Evolutionary conservation across 352 stramenopile genomes (phyloP).

Genomic region (Globisporangium viniferum): DNA sequence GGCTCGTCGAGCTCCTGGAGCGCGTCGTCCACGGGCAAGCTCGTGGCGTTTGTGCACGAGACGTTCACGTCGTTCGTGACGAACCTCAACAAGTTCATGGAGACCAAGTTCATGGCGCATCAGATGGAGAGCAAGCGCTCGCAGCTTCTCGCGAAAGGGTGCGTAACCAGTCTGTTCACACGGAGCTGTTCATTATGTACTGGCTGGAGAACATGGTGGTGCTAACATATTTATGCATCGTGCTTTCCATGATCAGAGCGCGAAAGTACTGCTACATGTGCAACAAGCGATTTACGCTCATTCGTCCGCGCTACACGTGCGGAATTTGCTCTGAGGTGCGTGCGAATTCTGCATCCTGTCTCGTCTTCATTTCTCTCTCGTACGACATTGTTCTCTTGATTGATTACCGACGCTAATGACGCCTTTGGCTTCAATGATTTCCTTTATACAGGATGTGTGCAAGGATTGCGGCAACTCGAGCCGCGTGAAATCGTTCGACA

Average conservation of each 20-base stretch:
- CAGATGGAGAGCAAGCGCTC: constrained; percentile 50
- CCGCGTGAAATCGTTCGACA: constrained; percentile 49
- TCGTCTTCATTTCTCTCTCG: not conserved
- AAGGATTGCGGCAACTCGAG: constrained; percentile 60
- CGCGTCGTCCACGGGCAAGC: constrained; percentile 38
- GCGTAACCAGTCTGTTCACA: constrained; percentile 8
- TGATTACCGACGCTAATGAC: not conserved
- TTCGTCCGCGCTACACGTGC: constrained; percentile 57
- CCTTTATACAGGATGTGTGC: constrained; percentile 48
- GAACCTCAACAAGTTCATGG: constrained; percentile 58
- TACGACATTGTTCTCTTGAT: not conserved
- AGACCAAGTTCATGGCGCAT: constrained; percentile 57
- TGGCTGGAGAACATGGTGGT: not conserved
- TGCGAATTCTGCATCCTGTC: not conserved
- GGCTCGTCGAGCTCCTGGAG: constrained; percentile 39
- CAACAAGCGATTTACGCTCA: constrained; percentile 70
- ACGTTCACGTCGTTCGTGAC: constrained; percentile 51
- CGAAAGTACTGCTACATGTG: constrained; percentile 69
- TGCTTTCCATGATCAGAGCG: constrained; percentile 24
- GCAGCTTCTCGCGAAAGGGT: constrained; percentile 39
- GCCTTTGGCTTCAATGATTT: not conserved
- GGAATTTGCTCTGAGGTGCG: constrained; percentile 58
- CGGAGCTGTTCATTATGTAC: not conserved
- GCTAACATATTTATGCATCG: constrained; percentile 2
- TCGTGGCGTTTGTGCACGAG: constrained; percentile 48